Evolutionary conservation across 192 early-diverging fungal species (phyloP).

Genomic region (Coemansia pectinata): DNA sequence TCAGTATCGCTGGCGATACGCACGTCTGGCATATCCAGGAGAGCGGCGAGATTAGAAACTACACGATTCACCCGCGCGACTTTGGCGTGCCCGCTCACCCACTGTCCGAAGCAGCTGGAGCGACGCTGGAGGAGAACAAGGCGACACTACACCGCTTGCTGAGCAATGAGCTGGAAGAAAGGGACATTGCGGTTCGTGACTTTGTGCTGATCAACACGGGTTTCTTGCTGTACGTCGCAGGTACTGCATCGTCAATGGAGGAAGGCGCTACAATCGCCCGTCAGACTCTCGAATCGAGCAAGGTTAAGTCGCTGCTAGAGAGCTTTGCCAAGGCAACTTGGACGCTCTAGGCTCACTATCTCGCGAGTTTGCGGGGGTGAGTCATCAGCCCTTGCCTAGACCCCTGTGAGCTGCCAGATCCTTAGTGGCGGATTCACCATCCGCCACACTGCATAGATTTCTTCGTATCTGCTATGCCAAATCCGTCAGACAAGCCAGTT

Average conservation of each 20-base stretch:
- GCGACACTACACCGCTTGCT: constrained; percentile 68
- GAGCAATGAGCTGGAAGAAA: constrained; percentile 60
- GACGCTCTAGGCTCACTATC: background rate
- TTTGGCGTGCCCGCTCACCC: constrained; percentile 84
- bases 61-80: constrained; percentile 75
- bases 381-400: background rate
- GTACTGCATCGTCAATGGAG: constrained; percentile 67
- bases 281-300: constrained; percentile 70
- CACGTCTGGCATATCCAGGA: constrained; percentile 82
- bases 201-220: constrained; percentile 93
- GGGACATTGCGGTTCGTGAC: constrained; percentile 71
- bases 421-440: constrained; percentile 8
- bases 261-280: constrained; percentile 79
- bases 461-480: background rate
- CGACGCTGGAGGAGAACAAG: constrained; percentile 75
- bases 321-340: constrained; percentile 56
- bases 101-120: constrained; percentile 67
- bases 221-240: constrained; percentile 81
- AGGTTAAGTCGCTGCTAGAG: constrained; percentile 64
- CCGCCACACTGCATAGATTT: background rate
- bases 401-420: background rate
- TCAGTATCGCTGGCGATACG: constrained; percentile 85
- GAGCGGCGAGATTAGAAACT: constrained; percentile 61
- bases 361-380: background rate
- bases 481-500: background rate